phyloP scores from a whole-genome alignment of 2,329 filamentous ascomycete species.

The Acephala macrosclerotiorum region DNA sequence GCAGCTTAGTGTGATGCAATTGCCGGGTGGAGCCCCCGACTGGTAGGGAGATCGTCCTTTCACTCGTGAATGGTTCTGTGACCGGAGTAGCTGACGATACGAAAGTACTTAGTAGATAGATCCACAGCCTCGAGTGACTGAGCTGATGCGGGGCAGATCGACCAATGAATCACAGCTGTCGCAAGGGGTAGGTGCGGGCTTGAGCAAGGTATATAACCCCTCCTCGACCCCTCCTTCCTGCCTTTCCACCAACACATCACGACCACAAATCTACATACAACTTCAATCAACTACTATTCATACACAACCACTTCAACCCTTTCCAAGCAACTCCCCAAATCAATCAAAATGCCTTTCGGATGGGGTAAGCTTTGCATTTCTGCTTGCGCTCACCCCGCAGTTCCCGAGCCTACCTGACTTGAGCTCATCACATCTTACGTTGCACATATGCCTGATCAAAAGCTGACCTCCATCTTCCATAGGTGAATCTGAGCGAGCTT shows the following conservation, averaged over 20 bases:
- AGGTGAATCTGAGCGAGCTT: constrained; percentile 53
- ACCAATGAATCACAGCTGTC: not conserved
- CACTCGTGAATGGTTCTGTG: not conserved
- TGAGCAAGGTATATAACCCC: not conserved
- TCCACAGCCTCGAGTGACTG: not conserved
- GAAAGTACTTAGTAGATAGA: too few species aligned
- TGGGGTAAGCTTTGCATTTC: constrained; percentile 33
- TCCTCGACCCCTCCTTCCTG: constrained; percentile 1
- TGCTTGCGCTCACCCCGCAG: not conserved
- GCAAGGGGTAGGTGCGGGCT: constrained; percentile 6
- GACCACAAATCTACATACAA: not conserved
- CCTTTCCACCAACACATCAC: not conserved
- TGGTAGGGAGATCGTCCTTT: constrained; percentile 4
- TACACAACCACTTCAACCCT: constrained; percentile 7
- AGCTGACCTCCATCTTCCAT: constrained; percentile 3
- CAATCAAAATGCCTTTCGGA: constrained; percentile 40
- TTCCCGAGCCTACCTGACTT: not conserved
- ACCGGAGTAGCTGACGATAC: not conserved
- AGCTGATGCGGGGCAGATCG: not conserved
- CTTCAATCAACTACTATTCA: constrained; percentile 1
- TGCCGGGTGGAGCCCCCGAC: constrained; percentile 1
- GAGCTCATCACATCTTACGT: constrained; percentile 6
- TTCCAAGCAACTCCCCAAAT: constrained; percentile 22
- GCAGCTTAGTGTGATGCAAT: constrained; percentile 4
- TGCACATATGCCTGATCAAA: not conserved